A percentile compares a stretch with the other conserved stretches of the same genome.
phyloP scores from a whole-genome alignment of 2,329 filamentous ascomycete species.

The Aureobasidium leucospermi region DNA sequence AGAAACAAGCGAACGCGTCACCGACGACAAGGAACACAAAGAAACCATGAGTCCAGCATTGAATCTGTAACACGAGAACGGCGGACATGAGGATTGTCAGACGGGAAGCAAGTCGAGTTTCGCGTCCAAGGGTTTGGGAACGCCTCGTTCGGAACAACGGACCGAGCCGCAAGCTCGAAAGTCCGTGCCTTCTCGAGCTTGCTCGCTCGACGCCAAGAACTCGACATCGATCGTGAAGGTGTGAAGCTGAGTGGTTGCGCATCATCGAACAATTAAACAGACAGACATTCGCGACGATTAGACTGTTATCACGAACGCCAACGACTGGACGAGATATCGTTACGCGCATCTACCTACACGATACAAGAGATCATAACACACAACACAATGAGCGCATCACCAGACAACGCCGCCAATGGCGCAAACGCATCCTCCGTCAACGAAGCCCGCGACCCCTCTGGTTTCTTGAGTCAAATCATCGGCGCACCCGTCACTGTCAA shows the following conservation, averaged over 20 bases:
- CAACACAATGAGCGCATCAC: constrained; percentile 7
- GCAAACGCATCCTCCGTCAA: not conserved
- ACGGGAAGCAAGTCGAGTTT: not conserved
- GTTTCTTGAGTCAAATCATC: constrained; percentile 90
- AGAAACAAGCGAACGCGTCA: not conserved
- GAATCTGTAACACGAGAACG: constrained; percentile 3
- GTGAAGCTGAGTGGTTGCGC: not conserved
- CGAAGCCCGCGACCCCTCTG: constrained; percentile 85
- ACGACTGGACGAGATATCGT: too few relatives aligned
- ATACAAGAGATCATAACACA: not conserved
- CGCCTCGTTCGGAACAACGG: not conserved
- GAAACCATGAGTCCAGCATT: not conserved
- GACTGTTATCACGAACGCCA: too few relatives aligned
- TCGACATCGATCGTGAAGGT: not conserved
- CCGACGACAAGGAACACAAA: not conserved
- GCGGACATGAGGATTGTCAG: not conserved
- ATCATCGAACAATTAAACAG: not conserved
- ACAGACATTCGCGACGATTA: not conserved
- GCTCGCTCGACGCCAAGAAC: not conserved
- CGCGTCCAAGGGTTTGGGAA: not conserved
- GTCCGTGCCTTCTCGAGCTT: not conserved
- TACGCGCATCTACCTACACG: too few relatives aligned
- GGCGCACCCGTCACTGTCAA: constrained; percentile 92
- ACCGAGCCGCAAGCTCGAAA: not conserved
- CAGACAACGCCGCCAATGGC: not conserved